Conservation (phyloP, 2,329 filamentous ascomycete species). For the Colletotrichum horii region DNA sequence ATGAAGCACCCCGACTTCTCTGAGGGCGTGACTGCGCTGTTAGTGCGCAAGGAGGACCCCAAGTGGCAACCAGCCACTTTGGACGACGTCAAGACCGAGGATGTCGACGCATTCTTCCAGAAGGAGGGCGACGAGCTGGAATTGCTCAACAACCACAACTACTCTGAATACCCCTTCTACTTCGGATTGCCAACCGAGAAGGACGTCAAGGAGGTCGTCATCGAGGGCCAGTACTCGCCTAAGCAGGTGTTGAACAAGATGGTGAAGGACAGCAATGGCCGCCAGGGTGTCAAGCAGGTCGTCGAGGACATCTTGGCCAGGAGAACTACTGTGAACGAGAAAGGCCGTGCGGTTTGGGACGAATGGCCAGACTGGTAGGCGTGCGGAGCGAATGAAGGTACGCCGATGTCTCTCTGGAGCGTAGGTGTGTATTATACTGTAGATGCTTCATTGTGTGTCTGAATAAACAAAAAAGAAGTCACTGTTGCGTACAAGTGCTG, state of each 20-base stretch:
- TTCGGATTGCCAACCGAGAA: slow-evolving; percentile 78
- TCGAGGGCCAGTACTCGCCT: slow-evolving; percentile 42
- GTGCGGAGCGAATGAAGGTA: not conserved
- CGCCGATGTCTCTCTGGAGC: not conserved
- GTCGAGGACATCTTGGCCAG: slow-evolving; percentile 71
- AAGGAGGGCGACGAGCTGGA: slow-evolving; percentile 51
- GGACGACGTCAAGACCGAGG: slow-evolving; percentile 63
- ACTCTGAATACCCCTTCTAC: slow-evolving; percentile 71
- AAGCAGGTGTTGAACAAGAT: slow-evolving; percentile 69
- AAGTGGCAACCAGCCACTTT: slow-evolving; percentile 79
- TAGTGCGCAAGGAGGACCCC: slow-evolving; percentile 74
- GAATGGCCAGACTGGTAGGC: not conserved
- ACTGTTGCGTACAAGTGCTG: not conserved
- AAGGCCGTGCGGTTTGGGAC: slow-evolving; percentile 49
- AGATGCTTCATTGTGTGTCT: slow-evolving; percentile 17
- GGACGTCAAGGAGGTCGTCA: slow-evolving; percentile 56
- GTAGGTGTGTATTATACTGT: slow-evolving; percentile 20
- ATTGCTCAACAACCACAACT: slow-evolving; percentile 69
- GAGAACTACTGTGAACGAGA: slow-evolving; percentile 56
- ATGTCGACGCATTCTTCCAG: slow-evolving; percentile 72
- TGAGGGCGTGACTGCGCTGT: slow-evolving; percentile 83
- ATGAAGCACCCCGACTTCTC: slow-evolving; percentile 92
- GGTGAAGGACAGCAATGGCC: slow-evolving; percentile 61
- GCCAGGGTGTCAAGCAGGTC: slow-evolving; percentile 73
- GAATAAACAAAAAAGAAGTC: slow-evolving; percentile 5